Percentiles rank a stretch among this genome's conserved stretches.
These are phyloP conservation scores for Leucosporidium creatinivorum DNA, from an alignment of 768 basidiomycete species.

Conservation along the genomic window DNA sequence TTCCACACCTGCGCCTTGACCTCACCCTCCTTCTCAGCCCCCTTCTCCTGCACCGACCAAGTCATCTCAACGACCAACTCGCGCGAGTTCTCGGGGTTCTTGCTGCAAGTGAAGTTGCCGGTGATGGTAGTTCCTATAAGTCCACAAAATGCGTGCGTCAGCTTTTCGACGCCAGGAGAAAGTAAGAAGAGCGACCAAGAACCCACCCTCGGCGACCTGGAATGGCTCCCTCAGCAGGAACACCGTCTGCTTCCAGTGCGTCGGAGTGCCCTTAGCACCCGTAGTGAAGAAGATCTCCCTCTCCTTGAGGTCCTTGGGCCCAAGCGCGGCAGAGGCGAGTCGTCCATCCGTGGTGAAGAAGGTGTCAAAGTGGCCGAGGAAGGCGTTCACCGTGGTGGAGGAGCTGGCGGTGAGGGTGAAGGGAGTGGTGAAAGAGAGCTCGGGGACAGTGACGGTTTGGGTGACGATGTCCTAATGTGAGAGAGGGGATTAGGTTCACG, in stretches of 20 bases:
- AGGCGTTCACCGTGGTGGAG: slow-evolving; percentile 57
- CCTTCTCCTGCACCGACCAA: slow-evolving; percentile 6
- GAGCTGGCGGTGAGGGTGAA: slow-evolving; percentile 61
- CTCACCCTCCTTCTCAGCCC: neutral
- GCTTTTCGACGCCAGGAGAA: too few species aligned
- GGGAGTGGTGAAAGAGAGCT: slow-evolving; percentile 69
- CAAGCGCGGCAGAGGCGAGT: slow-evolving; percentile 29
- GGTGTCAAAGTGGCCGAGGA: slow-evolving; percentile 90
- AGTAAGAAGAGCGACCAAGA: too few species aligned
- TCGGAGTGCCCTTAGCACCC: slow-evolving; percentile 74
- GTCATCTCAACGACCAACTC: slow-evolving; percentile 81
- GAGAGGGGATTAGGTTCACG: neutral
- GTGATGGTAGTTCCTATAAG: slow-evolving; percentile 61
- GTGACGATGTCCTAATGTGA: slow-evolving; percentile 66
- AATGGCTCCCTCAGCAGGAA: slow-evolving; percentile 79
- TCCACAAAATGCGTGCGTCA: too few species aligned
- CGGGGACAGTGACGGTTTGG: slow-evolving; percentile 54
- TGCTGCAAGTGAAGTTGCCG: slow-evolving; percentile 76
- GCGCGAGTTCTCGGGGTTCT: slow-evolving; percentile 69
- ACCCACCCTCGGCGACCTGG: slow-evolving; percentile 57
- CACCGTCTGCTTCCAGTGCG: slow-evolving; percentile 94
- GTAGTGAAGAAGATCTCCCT: slow-evolving; percentile 59
- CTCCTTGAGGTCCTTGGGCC: slow-evolving; percentile 2
- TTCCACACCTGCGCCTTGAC: slow-evolving; percentile 29
- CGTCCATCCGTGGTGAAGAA: slow-evolving; percentile 58